Percentiles rank a stretch among this genome's conserved stretches.
Evolutionary conservation across 2,329 filamentous ascomycete species (phyloP).

Genomic region (Aspergillus tubingensis): DNA sequence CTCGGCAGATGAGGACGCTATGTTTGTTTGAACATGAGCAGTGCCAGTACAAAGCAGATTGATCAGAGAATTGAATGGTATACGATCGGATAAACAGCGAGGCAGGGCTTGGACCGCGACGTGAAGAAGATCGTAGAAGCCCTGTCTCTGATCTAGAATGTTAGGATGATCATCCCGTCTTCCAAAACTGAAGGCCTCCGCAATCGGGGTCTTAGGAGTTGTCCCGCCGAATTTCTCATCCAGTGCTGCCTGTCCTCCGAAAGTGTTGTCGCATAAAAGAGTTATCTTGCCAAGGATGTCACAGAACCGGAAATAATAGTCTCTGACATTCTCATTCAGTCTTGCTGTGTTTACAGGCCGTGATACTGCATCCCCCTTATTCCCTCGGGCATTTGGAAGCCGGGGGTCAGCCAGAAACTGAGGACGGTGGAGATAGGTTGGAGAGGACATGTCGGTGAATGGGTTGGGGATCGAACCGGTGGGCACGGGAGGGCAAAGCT

Average conservation of each 20-base stretch:
- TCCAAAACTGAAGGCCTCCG: constrained; percentile 89
- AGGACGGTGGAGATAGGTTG: constrained; percentile 38
- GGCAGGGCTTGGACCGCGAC: constrained; percentile 94
- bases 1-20: constrained; percentile 86
- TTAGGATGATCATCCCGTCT: constrained; percentile 76
- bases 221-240: constrained; percentile 92
- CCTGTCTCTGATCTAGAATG: constrained; percentile 80
- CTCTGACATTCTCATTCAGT: constrained; percentile 74
- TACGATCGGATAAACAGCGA: constrained; percentile 86
- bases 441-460: constrained; percentile 39
- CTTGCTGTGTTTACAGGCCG: constrained; percentile 60
- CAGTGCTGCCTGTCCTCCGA: constrained; percentile 90
- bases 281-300: constrained; percentile 95
- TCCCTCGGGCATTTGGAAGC: constrained; percentile 27
- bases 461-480: constrained; percentile 54
- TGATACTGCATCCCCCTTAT: constrained; percentile 34
- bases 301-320: constrained; percentile 88
- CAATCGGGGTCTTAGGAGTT: constrained; percentile 89
- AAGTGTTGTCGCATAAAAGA: constrained; percentile 93
- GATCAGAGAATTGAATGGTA: constrained; percentile 89
- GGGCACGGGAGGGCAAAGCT: constrained; percentile 79
- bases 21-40: constrained; percentile 88
- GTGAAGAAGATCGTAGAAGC: constrained; percentile 92
- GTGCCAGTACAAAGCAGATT: constrained; percentile 96
- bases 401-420: constrained; percentile 42